Evolutionary conservation across 2,329 filamentous ascomycete genomes (phyloP), one percentile per base, ranked within the genome.

Genomic region (Fusarium sp.): DNA sequence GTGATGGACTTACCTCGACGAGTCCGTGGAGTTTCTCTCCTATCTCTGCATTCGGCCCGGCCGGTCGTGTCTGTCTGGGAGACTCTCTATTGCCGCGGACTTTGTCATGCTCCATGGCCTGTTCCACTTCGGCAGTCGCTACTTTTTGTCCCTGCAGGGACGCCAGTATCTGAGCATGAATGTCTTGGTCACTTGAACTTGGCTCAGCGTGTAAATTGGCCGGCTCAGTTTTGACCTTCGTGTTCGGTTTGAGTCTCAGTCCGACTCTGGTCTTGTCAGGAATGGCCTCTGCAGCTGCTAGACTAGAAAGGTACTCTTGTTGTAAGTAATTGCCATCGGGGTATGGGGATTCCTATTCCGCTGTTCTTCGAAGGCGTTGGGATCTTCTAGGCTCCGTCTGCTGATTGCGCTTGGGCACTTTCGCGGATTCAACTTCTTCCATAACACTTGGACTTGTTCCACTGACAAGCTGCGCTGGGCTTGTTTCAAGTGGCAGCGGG

Each of bases 1-100:
- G 13, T n/a, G 60, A 31, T 15, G 22, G n/a, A 38, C 78, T 70
- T 69, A 81, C 80, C 47, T 79, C 72, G 22, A 80, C 71, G 22
- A 79, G 47, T 15, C 42, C 65, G 39, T 80, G 74, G 15, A 81
- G 49, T 44, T 69, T 69, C 28, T 61, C 60, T 31, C 61, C 56
- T 45, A 77, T 47, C 31, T 71, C 67, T 7, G 66, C 54, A 26
- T 35, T 48, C 11, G 62, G 66, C 7, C 39, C 69, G 15, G 56
- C 59, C 26, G 42, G 48, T 2, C 33, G 42, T 10, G 41, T 38
- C 36, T 64, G 35, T 24, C 38, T 13, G 8, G 22, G 9, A 13
- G 24, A 17, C 33, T 65, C 65, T 24, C 60, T 44, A 42, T 33
- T 31, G 38, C 18, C n/a, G 8, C 31, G 36, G 31, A 18, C 41